Evolutionary conservation across 306 rosid genomes (phyloP).

Genomic region (Lupinus albus): DNA sequence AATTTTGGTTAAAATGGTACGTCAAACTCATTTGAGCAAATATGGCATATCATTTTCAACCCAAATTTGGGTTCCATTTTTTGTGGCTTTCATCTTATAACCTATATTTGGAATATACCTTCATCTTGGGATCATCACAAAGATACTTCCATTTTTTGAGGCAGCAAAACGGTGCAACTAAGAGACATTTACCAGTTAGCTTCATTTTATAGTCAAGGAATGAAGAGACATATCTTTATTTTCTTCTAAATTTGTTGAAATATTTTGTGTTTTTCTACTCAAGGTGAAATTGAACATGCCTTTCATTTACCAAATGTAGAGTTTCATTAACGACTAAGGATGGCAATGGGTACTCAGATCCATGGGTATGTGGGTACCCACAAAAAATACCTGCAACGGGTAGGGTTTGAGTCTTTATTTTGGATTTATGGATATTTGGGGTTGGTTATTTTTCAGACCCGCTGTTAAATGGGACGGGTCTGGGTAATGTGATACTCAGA

Average conservation of each 20-base stretch:
- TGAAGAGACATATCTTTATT: not conserved
- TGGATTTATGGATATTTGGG: no score
- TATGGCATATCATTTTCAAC: not conserved
- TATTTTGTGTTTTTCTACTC: not conserved
- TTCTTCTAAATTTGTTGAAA: slow-evolving; percentile 10
- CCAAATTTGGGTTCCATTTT: not conserved
- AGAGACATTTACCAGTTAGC: not conserved
- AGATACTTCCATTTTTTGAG: not conserved
- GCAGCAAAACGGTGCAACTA: not conserved
- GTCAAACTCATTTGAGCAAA: not conserved
- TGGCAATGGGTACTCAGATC: no score
- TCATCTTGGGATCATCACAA: not conserved
- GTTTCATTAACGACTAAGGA: not conserved
- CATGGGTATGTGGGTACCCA: no score
- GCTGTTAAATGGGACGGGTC: no score
- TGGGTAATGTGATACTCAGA: no score
- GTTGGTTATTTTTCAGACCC: no score
- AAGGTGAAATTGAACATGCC: not conserved
- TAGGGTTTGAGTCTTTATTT: no score
- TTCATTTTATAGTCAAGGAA: not conserved
- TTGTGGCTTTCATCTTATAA: not conserved
- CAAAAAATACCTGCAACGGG: no score
- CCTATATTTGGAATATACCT: not conserved
- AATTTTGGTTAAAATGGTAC: no score
- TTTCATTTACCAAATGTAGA: not conserved